A percentile compares a stretch with the other conserved stretches of the same genome.
These are phyloP conservation scores for Cucurbita ficifolia DNA, from an alignment of 306 rosid genomes.

Conservation along the genomic window DNA sequence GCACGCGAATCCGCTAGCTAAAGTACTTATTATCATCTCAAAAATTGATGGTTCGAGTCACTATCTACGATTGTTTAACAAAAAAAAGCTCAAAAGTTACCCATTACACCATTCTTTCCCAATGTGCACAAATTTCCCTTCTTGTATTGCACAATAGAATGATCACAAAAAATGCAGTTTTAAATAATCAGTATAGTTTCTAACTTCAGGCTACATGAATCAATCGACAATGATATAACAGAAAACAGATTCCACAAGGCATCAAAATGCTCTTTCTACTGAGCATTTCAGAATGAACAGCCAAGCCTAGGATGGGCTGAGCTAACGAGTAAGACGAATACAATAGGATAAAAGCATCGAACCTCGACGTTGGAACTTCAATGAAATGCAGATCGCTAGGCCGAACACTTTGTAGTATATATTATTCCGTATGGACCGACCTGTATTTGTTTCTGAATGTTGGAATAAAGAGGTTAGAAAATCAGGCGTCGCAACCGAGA, in stretches of 20 bases:
- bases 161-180: not conserved
- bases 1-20: not conserved
- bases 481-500: not conserved
- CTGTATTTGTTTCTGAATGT: not conserved
- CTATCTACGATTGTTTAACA: not conserved
- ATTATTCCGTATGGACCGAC: not conserved
- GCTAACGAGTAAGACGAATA: not conserved
- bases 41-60: not conserved
- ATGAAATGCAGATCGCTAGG: no score
- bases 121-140: not conserved
- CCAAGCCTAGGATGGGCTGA: not conserved
- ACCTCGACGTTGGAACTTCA: not conserved
- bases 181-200: slow-evolving; percentile 1
- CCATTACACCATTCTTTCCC: not conserved
- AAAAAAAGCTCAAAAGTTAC: not conserved
- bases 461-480: not conserved
- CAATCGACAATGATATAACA: slow-evolving; percentile 6
- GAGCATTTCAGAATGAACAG: not conserved
- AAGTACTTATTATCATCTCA: not conserved
- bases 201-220: not conserved
- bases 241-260: not conserved
- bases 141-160: not conserved
- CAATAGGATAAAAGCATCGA: not conserved
- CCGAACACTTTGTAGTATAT: no score
- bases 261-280: not conserved